Conservation (phyloP, 2,329 filamentous ascomycete species). For the Dissoconium aciculare region DNA sequence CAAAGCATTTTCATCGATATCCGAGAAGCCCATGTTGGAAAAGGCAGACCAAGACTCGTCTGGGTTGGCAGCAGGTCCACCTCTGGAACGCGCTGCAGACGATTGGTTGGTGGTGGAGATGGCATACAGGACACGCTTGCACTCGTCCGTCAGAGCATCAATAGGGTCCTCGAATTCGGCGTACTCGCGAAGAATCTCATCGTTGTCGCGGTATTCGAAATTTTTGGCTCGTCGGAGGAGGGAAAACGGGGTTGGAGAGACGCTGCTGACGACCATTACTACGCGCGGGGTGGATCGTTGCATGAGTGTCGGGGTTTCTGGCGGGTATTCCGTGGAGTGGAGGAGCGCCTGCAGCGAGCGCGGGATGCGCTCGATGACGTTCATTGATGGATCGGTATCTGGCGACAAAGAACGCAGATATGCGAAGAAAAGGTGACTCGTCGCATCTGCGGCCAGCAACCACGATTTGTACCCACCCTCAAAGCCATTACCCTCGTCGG, state of each 20-base stretch:
- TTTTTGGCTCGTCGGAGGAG: slow-evolving; percentile 80
- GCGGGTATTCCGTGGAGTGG: slow-evolving; percentile 87
- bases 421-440: slow-evolving; percentile 94
- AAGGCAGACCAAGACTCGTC: slow-evolving; percentile 96
- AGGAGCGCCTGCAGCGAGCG: slow-evolving; percentile 82
- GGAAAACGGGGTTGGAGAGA: slow-evolving; percentile 88
- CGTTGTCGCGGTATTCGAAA: slow-evolving; percentile 86
- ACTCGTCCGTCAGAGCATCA: slow-evolving; percentile 80
- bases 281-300: slow-evolving; percentile 74
- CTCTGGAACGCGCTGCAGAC: slow-evolving; percentile 32
- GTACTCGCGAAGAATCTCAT: slow-evolving; percentile 69
- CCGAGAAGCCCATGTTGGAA: slow-evolving; percentile 83
- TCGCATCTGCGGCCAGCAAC: slow-evolving; percentile 82
- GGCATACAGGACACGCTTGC: slow-evolving; percentile 71
- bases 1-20: slow-evolving; percentile 36
- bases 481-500: slow-evolving; percentile 76
- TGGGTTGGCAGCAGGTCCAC: slow-evolving; percentile 14
- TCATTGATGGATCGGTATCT: slow-evolving; percentile 51
- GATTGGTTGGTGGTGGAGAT: slow-evolving; percentile 85
- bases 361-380: slow-evolving; percentile 71
- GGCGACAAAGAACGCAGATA: slow-evolving; percentile 83
- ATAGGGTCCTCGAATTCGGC: slow-evolving; percentile 82
- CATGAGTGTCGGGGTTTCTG: slow-evolving; percentile 59
- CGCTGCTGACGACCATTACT: slow-evolving; percentile 89
- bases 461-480: slow-evolving; percentile 87